phyloP scores from a whole-genome alignment of 208 protist genomes.

The Acanthamoeba lenticulata region DNA sequence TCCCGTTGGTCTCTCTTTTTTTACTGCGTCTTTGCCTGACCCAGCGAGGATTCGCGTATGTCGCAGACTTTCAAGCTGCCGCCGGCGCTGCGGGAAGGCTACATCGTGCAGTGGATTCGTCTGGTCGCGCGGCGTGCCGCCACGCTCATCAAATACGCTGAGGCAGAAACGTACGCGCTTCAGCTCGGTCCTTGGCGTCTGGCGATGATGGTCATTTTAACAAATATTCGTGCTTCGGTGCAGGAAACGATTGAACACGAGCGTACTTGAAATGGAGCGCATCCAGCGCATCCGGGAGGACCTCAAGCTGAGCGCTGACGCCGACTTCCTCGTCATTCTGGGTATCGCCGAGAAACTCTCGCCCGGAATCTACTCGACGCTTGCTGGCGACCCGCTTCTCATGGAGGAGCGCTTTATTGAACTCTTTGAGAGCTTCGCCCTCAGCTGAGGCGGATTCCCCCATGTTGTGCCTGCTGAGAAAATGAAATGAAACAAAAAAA shows the following conservation, averaged over 20 bases:
- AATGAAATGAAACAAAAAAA: not conserved
- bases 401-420: constrained; percentile 67
- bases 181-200: not conserved
- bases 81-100: not conserved
- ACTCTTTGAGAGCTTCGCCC: constrained; percentile 66
- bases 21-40: not conserved
- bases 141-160: constrained; percentile 52
- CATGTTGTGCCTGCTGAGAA: not conserved
- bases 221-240: not conserved
- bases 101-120: constrained; percentile 43
- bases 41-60: not conserved
- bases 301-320: constrained; percentile 48
- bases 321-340: constrained; percentile 54
- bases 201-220: not conserved
- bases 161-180: not conserved
- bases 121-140: constrained; percentile 26
- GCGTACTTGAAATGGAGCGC: not conserved
- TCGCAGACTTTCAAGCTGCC: constrained; percentile 15
- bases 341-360: constrained; percentile 70
- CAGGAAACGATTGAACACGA: constrained; percentile 18
- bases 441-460: no score
- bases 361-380: constrained; percentile 7
- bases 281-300: constrained; percentile 47
- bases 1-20: not conserved
- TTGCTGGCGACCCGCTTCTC: constrained; percentile 53